Evolutionary conservation across 495 filamentous ascomycete genomes (phyloP).

Genomic region (Platismatia glauca): DNA sequence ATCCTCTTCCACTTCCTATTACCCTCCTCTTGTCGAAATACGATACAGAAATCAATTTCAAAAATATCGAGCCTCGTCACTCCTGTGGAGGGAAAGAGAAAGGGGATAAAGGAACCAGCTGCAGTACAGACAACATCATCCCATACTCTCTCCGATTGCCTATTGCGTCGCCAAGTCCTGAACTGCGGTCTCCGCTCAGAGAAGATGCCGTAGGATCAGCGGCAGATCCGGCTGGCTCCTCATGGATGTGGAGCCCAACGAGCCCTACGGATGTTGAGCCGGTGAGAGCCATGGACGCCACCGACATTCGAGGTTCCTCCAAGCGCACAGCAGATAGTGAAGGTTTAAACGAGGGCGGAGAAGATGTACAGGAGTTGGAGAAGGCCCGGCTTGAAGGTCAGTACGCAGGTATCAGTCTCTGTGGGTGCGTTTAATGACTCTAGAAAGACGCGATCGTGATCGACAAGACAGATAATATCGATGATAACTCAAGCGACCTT

Average conservation of each 20-base stretch:
- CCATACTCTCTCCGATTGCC: background rate
- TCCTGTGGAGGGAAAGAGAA: background rate
- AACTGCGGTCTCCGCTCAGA: background rate
- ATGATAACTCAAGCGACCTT: conserved; percentile 6
- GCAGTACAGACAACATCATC: background rate
- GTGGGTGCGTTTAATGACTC: no score
- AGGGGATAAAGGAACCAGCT: background rate
- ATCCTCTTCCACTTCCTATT: background rate
- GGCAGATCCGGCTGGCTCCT: background rate
- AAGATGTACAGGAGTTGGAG: no score
- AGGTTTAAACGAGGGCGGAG: no score
- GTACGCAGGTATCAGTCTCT: no score
- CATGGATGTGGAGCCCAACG: no score
- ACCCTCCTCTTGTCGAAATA: conserved; percentile 3
- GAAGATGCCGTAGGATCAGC: background rate
- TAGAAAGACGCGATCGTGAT: no score
- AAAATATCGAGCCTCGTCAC: background rate
- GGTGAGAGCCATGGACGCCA: no score
- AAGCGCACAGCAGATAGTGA: no score
- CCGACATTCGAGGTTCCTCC: no score
- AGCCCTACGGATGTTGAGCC: no score
- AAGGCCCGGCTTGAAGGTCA: no score
- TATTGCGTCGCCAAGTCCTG: background rate
- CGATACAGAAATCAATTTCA: background rate
- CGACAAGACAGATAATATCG: no score